Evolutionary conservation across 352 stramenopile species (phyloP).

Genomic region (Pythium sukuiense): DNA sequence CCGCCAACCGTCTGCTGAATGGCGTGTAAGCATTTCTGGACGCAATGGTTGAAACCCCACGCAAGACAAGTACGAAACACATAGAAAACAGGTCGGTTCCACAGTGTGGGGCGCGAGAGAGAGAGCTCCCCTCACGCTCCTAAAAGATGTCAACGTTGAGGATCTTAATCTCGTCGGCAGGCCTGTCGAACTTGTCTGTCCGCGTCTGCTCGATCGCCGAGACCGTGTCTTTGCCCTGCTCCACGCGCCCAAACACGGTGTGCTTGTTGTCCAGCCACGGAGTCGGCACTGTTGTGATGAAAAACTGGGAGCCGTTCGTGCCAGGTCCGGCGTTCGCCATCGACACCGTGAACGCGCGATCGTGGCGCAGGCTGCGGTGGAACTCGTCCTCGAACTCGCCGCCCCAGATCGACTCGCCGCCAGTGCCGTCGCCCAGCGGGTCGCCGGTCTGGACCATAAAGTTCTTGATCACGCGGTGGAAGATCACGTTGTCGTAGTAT

Average conservation of each 20-base stretch:
- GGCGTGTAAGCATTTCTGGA: slow-evolving; percentile 39
- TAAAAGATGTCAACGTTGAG: slow-evolving; percentile 89
- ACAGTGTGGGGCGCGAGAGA: neutral
- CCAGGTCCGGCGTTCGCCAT: slow-evolving; percentile 95
- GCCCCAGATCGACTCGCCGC: slow-evolving; percentile 98
- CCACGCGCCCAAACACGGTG: slow-evolving; percentile 92
- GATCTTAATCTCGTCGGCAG: slow-evolving; percentile 83
- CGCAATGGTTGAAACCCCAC: too few relatives aligned
- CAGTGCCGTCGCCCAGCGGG: slow-evolving; percentile 96
- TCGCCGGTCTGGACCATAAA: slow-evolving; percentile 99
- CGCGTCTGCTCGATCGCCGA: slow-evolving; percentile 94
- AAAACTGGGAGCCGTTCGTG: slow-evolving; percentile 94
- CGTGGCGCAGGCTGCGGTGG: slow-evolving; percentile 91
- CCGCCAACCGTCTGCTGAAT: slow-evolving; percentile 82
- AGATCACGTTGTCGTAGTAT: slow-evolving; percentile 99
- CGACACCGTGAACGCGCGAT: slow-evolving; percentile 97
- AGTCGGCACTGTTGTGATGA: slow-evolving; percentile 98
- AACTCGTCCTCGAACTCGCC: slow-evolving; percentile 99
- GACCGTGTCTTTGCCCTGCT: slow-evolving; percentile 96
- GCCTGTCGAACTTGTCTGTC: slow-evolving; percentile 83
- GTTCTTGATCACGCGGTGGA: slow-evolving; percentile 99
- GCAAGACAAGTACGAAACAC: neutral
- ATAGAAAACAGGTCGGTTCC: neutral
- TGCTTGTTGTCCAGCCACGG: slow-evolving; percentile 98
- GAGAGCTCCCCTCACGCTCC: neutral